Evolutionary conservation across 2,329 filamentous ascomycete species (phyloP).

Genomic region (Alternaria triticimaculans): DNA sequence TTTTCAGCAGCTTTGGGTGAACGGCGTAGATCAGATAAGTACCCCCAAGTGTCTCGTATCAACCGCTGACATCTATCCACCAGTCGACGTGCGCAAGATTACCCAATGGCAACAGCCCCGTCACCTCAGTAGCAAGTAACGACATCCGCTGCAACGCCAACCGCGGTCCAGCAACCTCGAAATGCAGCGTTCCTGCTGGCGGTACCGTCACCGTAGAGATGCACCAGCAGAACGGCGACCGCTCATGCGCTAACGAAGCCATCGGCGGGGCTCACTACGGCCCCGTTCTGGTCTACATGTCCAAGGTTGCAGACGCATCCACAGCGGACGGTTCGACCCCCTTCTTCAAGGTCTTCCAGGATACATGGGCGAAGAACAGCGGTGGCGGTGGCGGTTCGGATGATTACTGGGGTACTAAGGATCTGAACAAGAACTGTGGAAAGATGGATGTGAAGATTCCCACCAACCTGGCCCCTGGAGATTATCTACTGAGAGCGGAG

Average conservation of each 20-base stretch:
- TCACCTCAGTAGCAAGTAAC: conserved; percentile 59
- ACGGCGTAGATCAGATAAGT: conserved; percentile 38
- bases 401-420: conserved; percentile 59
- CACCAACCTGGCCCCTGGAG: conserved; percentile 58
- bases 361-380: conserved; percentile 57
- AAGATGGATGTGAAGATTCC: conserved; percentile 62
- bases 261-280: conserved; percentile 48
- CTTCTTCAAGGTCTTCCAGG: conserved; percentile 67
- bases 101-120: conserved; percentile 47
- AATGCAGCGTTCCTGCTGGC: conserved; percentile 58
- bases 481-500: conserved; percentile 61
- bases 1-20: conserved; percentile 43
- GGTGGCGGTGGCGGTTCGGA: conserved; percentile 50
- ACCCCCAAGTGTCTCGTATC: neutral
- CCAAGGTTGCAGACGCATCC: conserved; percentile 54
- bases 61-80: conserved; percentile 10
- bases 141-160: conserved; percentile 58
- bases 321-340: conserved; percentile 57
- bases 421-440: conserved; percentile 54
- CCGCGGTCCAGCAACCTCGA: conserved; percentile 42
- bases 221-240: conserved; percentile 62
- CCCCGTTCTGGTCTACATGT: conserved; percentile 48
- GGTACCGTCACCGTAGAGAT: conserved; percentile 53
- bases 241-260: conserved; percentile 53
- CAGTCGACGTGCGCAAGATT: conserved; percentile 35